Percentiles rank a stretch among this genome's conserved stretches.
Conservation (phyloP, 192 early-diverging fungal genomes). For the Thoreauomyces humboldtii region DNA sequence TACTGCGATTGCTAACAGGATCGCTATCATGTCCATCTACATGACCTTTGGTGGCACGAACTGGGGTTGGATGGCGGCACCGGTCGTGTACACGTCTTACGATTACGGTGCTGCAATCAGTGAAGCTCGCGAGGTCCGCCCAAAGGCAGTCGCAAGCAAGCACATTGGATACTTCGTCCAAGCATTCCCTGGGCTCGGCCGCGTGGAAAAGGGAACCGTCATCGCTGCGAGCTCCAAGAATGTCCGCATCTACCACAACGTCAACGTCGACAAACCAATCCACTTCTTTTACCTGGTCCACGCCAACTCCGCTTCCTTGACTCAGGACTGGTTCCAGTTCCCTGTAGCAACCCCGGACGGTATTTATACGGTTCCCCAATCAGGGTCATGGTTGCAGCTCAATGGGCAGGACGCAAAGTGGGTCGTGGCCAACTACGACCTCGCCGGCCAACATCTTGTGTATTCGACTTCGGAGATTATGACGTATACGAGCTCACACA, state of each 20-base stretch:
- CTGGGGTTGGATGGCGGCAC: conserved; percentile 8
- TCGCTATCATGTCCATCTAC: background rate
- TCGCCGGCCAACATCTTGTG: background rate
- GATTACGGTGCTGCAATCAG: background rate
- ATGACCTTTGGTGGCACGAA: conserved; percentile 10
- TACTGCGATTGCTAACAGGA: conserved; percentile 20
- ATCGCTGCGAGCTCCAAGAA: background rate
- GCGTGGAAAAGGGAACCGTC: background rate
- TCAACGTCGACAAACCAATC: background rate
- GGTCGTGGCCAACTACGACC: background rate
- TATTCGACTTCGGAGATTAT: background rate
- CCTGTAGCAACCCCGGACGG: background rate
- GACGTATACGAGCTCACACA: background rate
- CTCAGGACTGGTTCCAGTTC: background rate
- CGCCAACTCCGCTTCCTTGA: background rate
- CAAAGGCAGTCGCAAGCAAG: background rate
- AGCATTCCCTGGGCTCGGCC: background rate
- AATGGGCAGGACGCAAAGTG: background rate
- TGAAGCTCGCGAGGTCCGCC: background rate
- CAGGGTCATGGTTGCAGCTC: background rate
- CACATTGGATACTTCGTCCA: background rate
- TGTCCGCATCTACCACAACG: background rate
- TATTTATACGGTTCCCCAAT: background rate
- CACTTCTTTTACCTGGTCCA: background rate
- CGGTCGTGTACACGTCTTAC: background rate